A percentile compares a stretch with the other conserved stretches of the same genome.
These are phyloP conservation scores for Aspergillus chevalieri DNA, from an alignment of 2,329 filamentous ascomycete species.

Conservation along the genomic window DNA sequence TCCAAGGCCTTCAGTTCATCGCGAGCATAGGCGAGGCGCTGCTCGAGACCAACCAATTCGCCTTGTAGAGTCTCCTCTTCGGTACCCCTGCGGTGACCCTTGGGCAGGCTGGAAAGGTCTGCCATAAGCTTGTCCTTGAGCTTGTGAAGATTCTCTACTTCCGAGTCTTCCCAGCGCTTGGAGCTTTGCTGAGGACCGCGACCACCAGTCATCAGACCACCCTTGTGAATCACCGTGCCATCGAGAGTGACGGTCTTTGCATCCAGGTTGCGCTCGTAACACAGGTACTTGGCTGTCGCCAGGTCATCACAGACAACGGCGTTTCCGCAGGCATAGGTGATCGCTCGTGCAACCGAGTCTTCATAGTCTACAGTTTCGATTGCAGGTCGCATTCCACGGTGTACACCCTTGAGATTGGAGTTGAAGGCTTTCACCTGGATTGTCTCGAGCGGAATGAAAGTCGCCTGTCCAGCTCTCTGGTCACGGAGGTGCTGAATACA, in stretches of 20 bases:
- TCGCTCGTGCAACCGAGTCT: constrained; percentile 76
- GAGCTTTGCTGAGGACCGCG: constrained; percentile 71
- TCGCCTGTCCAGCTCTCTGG: constrained; percentile 78
- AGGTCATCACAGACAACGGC: constrained; percentile 90
- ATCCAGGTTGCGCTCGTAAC: constrained; percentile 75
- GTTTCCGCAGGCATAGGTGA: constrained; percentile 90
- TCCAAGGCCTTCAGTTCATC: constrained; percentile 73
- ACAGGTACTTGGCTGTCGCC: constrained; percentile 79
- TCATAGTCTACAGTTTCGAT: constrained; percentile 97
- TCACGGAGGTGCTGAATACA: constrained; percentile 94
- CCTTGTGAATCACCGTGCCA: constrained; percentile 95
- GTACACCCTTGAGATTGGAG: constrained; percentile 81
- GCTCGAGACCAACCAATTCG: constrained; percentile 72
- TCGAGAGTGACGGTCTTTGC: constrained; percentile 93
- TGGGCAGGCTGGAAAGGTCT: constrained; percentile 74
- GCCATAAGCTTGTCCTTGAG: constrained; percentile 68
- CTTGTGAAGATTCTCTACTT: constrained; percentile 77
- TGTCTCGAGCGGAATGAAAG: constrained; percentile 93
- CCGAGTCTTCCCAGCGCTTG: constrained; percentile 80
- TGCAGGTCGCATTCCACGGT: constrained; percentile 74
- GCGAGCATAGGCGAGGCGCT: constrained; percentile 63
- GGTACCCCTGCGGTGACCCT: constrained; percentile 64
- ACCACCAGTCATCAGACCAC: constrained; percentile 92
- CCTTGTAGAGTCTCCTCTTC: constrained; percentile 77
- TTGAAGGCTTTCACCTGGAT: constrained; percentile 92